These are phyloP conservation scores for Arabidopsis thaliana DNA, from an alignment of 345 rosid genomes.

Conservation along the genomic window DNA sequence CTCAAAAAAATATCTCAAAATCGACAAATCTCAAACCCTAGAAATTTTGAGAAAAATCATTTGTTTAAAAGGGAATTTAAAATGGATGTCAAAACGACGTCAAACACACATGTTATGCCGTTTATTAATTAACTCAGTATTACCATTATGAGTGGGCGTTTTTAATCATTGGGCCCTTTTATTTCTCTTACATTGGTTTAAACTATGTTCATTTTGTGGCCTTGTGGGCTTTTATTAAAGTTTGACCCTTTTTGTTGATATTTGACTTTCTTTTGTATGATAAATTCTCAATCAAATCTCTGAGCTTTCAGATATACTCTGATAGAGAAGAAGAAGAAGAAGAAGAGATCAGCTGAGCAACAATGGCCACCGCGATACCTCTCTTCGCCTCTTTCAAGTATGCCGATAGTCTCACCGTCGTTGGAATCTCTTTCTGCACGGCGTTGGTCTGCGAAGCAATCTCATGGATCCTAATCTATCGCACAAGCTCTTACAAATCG, in stretches of 20 bases:
- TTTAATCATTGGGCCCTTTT: neutral
- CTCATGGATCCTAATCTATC: constrained; percentile 94
- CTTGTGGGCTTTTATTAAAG: neutral
- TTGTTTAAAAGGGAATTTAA: no score
- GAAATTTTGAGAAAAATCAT: no score
- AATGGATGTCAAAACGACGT: neutral
- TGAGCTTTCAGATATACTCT: neutral
- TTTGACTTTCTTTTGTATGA: no score
- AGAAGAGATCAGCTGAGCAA: neutral
- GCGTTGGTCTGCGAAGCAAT: constrained; percentile 93
- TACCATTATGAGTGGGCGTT: neutral
- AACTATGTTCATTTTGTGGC: neutral
- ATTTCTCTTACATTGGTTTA: no score
- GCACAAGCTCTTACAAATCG: constrained; percentile 89
- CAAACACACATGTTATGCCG: neutral
- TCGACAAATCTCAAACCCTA: no score
- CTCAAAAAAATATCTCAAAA: no score
- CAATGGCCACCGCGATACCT: constrained; percentile 54
- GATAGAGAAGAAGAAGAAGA: neutral
- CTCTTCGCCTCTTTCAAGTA: constrained; percentile 64
- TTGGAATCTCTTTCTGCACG: constrained; percentile 90
- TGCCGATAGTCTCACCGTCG: constrained; percentile 83
- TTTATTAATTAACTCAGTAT: no score
- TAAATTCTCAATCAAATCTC: no score
- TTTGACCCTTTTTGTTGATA: neutral